Conservation (phyloP, 2,329 filamentous ascomycete species). For the Zymoseptoria passerinii region DNA sequence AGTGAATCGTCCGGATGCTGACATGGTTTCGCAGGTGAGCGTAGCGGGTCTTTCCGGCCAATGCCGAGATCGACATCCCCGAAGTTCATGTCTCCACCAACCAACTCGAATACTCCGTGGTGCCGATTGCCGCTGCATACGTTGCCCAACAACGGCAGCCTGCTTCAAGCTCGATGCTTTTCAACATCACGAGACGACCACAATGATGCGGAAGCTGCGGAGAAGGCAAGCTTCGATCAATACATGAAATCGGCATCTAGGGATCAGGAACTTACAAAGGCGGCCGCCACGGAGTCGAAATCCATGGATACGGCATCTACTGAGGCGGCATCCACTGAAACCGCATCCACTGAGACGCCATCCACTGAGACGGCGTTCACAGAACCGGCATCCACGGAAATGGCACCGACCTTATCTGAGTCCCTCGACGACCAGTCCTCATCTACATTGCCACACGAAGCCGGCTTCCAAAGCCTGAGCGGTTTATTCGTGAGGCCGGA, state of each 20-base stretch:
- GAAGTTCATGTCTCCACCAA: background rate
- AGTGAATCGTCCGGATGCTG: background rate
- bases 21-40: background rate
- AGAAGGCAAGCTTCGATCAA: background rate
- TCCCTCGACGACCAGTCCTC: background rate
- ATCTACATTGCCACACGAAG: slow-evolving; percentile 11
- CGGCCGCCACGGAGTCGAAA: background rate
- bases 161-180: slow-evolving; percentile 14
- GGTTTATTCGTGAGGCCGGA: slow-evolving; percentile 16
- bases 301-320: background rate
- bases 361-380: background rate
- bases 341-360: background rate
- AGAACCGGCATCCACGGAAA: background rate
- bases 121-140: slow-evolving; percentile 14
- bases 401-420: background rate
- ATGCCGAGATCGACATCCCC: background rate
- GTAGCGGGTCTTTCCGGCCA: background rate
- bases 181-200: slow-evolving; percentile 7
- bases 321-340: background rate
- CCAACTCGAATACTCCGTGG: slow-evolving; percentile 5
- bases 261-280: too few species aligned
- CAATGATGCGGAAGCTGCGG: background rate
- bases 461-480: slow-evolving; percentile 26
- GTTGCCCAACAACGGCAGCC: background rate
- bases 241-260: background rate